phyloP scores from a whole-genome alignment of 495 filamentous ascomycete species.

The Neohortaea acidophila region DNA sequence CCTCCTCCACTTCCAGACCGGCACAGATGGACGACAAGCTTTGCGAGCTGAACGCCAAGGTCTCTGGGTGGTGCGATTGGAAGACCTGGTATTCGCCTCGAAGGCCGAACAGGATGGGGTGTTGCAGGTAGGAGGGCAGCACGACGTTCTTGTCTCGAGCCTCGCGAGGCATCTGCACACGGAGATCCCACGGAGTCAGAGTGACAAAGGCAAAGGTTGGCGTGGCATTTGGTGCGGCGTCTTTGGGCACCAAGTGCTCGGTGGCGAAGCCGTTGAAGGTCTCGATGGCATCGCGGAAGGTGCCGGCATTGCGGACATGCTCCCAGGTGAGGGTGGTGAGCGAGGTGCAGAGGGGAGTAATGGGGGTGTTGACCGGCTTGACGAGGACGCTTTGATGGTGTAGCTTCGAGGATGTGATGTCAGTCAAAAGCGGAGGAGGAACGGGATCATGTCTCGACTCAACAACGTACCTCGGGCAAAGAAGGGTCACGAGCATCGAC shows the following conservation, averaged over 20 bases:
- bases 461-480: constrained; percentile 17
- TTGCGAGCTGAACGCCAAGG: constrained; percentile 86
- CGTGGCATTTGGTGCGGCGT: constrained; percentile 31
- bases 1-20: constrained; percentile 89
- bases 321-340: constrained; percentile 98
- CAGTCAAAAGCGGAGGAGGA: background rate
- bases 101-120: constrained; percentile 91
- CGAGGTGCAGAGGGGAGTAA: constrained; percentile 95
- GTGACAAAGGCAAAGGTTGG: constrained; percentile 91
- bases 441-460: background rate
- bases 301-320: constrained; percentile 88
- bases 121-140: constrained; percentile 88
- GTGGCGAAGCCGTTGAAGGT: constrained; percentile 84
- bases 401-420: constrained; percentile 38
- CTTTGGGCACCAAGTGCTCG: constrained; percentile 69
- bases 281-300: constrained; percentile 90
- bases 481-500: constrained; percentile 73
- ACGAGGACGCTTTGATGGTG: constrained; percentile 91
- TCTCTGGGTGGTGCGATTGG: constrained; percentile 97
- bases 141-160: constrained; percentile 96
- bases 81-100: constrained; percentile 94
- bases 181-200: constrained; percentile 94
- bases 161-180: constrained; percentile 91
- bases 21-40: constrained; percentile 94
- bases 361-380: constrained; percentile 95